Evolutionary conservation across 192 early-diverging fungal species (phyloP).

Genomic region (Umbelopsis ramanniana): DNA sequence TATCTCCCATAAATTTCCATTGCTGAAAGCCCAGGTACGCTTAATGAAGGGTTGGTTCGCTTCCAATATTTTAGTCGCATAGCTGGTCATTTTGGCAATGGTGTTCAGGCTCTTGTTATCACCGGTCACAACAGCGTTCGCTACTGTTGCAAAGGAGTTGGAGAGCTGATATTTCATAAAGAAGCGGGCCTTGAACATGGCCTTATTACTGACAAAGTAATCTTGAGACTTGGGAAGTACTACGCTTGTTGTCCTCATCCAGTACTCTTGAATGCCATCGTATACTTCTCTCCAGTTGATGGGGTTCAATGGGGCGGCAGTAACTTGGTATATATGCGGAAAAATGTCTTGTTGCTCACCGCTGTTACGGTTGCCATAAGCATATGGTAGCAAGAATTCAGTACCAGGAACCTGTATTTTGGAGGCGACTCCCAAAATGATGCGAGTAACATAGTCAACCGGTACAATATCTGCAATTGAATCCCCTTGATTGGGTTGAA

Average conservation of each 20-base stretch:
- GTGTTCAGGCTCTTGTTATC: conserved; percentile 20
- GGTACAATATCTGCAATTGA: conserved; percentile 41
- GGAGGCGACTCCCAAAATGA: conserved; percentile 32
- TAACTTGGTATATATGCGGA: conserved; percentile 39
- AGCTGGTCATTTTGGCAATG: conserved; percentile 16
- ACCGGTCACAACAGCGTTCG: conserved; percentile 11
- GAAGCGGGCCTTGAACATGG: conserved; percentile 32
- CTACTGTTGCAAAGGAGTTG: conserved; percentile 27
- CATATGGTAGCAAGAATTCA: conserved; percentile 39
- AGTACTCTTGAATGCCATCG: conserved; percentile 32
- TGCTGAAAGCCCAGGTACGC: conserved; percentile 32
- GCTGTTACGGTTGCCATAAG: background rate
- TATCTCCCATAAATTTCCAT: conserved; percentile 28
- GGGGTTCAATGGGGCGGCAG: conserved; percentile 20
- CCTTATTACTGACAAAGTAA: conserved; percentile 34
- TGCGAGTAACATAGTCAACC: conserved; percentile 38
- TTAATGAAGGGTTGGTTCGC: conserved; percentile 41
- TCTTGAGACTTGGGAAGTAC: conserved; percentile 33
- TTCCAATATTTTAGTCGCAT: conserved; percentile 30
- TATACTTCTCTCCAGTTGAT: conserved; percentile 32
- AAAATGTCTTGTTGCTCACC: conserved; percentile 31
- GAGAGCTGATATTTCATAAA: conserved; percentile 39
- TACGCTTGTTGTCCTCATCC: conserved; percentile 37
- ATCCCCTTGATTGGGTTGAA: conserved; percentile 34
- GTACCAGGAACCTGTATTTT: conserved; percentile 26